Evolutionary conservation across 2,329 filamentous ascomycete genomes (phyloP).

Genomic region (Raffaelea albimanens): DNA sequence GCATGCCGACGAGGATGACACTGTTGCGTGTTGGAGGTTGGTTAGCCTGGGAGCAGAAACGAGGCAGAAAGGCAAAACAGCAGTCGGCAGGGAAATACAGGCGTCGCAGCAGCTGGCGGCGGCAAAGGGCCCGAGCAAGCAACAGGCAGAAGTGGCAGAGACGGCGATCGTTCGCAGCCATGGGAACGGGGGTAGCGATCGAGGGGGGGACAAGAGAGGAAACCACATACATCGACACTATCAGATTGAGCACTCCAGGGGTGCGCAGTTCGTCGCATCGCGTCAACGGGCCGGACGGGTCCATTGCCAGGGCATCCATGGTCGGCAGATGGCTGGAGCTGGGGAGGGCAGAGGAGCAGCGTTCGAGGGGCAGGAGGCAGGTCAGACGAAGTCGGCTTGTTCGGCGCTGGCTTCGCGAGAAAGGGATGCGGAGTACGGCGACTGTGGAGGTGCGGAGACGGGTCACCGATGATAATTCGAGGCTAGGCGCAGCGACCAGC

Average conservation of each 20-base stretch:
- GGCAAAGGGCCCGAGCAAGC: too few relatives aligned
- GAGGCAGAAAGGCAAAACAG: not conserved
- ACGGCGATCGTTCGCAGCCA: not conserved
- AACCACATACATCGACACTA: constrained; percentile 47
- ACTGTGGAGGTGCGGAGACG: not conserved
- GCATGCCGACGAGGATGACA: constrained; percentile 75
- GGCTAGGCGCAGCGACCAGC: not conserved
- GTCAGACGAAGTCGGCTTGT: too few relatives aligned
- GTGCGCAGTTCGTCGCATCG: constrained; percentile 43
- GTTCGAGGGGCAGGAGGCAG: too few relatives aligned
- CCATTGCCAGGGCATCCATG: constrained; percentile 23
- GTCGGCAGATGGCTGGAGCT: not conserved
- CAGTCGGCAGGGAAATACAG: not conserved
- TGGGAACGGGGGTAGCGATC: not conserved
- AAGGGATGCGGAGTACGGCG: not conserved
- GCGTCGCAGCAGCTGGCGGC: too few relatives aligned
- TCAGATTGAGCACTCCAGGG: constrained; percentile 44
- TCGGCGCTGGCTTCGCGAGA: not conserved
- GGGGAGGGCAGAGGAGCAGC: too few relatives aligned
- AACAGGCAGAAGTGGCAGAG: not conserved
- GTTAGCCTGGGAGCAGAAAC: not conserved
- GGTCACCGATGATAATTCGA: not conserved
- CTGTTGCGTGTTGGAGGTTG: constrained; percentile 24
- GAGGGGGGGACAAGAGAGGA: not conserved
- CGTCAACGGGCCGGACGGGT: constrained; percentile 15